These are phyloP conservation scores for Arthonia radiata DNA, from an alignment of 495 filamentous ascomycete genomes.

Conservation along the genomic window DNA sequence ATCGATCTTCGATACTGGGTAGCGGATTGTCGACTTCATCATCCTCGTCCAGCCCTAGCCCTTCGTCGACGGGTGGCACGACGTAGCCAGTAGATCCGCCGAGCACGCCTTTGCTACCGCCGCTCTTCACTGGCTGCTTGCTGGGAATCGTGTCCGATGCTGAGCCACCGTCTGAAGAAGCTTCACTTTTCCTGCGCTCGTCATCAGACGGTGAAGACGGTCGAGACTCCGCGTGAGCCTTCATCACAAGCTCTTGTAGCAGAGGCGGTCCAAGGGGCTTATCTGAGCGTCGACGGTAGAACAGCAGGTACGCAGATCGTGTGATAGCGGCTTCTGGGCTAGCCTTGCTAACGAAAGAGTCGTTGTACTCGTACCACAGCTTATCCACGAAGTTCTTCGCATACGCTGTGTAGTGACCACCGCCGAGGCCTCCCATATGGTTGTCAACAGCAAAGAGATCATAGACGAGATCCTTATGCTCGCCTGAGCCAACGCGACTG, in stretches of 20 bases:
- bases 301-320: slow-evolving; percentile 66
- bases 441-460: slow-evolving; percentile 90
- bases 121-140: too few relatives aligned
- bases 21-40: too few relatives aligned
- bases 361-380: slow-evolving; percentile 88
- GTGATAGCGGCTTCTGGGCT: slow-evolving; percentile 33
- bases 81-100: too few relatives aligned
- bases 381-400: slow-evolving; percentile 73
- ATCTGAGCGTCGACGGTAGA: slow-evolving; percentile 71
- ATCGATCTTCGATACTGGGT: too few relatives aligned
- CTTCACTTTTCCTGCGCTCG: too few relatives aligned
- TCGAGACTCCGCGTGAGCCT: too few relatives aligned
- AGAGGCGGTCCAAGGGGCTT: slow-evolving; percentile 50
- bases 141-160: too few relatives aligned
- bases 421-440: slow-evolving; percentile 74
- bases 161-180: too few relatives aligned
- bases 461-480: slow-evolving; percentile 58
- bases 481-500: slow-evolving; percentile 46
- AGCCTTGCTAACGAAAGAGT: slow-evolving; percentile 33
- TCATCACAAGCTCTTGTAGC: slow-evolving; percentile 42
- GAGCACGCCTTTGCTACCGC: too few relatives aligned
- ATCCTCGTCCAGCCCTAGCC: too few relatives aligned
- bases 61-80: too few relatives aligned
- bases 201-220: too few relatives aligned
- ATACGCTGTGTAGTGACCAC: slow-evolving; percentile 86